Percentiles rank a stretch among this genome's conserved stretches.
Conservation (phyloP, 257 asterid species). For the Rauvolfia tetraphylla region DNA sequence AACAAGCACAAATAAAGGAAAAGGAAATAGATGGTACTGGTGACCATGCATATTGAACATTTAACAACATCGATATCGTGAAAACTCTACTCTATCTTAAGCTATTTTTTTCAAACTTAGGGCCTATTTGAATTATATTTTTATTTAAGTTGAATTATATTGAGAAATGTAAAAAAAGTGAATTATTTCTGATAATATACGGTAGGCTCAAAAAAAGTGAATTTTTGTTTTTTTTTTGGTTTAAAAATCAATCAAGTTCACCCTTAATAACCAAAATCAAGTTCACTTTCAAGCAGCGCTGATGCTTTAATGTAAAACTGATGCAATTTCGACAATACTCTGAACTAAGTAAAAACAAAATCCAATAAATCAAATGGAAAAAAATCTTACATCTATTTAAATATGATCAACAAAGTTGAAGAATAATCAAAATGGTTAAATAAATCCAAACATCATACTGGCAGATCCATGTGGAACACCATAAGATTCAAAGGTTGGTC, state of each 20-base stretch:
- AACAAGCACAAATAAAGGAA: neutral
- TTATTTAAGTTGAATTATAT: too few species aligned
- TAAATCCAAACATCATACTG: conserved; percentile 35
- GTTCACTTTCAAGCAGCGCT: neutral
- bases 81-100: too few species aligned
- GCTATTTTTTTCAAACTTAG: neutral
- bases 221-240: too few species aligned
- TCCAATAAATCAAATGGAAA: neutral
- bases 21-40: neutral
- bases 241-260: too few species aligned
- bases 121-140: neutral
- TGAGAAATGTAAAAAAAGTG: too few species aligned
- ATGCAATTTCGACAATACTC: neutral
- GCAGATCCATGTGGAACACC: conserved; percentile 92
- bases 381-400: neutral
- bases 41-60: neutral
- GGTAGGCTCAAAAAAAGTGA: too few species aligned
- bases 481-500: conserved; percentile 80
- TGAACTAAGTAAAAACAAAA: neutral
- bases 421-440: neutral
- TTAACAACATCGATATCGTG: neutral
- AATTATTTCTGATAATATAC: too few species aligned
- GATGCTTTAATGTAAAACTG: neutral
- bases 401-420: conserved; percentile 3
- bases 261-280: too few species aligned